These are phyloP conservation scores for Acanthamoeba sp. DNA, from an alignment of 208 protist species.

Conservation along the genomic window DNA sequence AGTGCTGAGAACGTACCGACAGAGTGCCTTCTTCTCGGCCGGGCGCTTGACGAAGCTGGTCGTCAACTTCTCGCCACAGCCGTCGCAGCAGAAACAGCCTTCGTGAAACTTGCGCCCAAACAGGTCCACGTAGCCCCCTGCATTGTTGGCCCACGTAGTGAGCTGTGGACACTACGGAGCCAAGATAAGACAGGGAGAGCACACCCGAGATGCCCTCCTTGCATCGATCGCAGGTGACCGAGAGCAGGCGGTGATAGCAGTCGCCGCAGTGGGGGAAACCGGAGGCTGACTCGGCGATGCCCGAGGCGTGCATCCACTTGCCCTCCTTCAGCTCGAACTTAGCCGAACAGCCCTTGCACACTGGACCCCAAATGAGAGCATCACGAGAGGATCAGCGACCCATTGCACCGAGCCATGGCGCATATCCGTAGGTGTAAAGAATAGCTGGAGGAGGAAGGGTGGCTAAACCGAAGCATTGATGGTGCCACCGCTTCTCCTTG, in stretches of 20 bases:
- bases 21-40: conserved; percentile 12
- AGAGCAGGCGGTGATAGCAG: background rate
- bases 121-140: background rate
- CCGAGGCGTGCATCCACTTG: conserved; percentile 28
- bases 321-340: conserved; percentile 40
- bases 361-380: too few relatives aligned
- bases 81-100: conserved; percentile 3
- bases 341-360: conserved; percentile 1
- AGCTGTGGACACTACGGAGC: background rate
- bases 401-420: too few relatives aligned
- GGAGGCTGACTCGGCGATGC: background rate
- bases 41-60: background rate
- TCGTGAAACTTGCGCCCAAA: conserved; percentile 6
- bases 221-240: background rate
- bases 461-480: conserved; percentile 10
- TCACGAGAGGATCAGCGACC: too few relatives aligned
- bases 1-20: background rate
- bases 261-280: conserved; percentile 14
- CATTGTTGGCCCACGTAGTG: background rate
- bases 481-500: conserved; percentile 25
- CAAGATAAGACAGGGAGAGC: background rate
- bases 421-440: too few relatives aligned
- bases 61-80: background rate
- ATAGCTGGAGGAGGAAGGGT: background rate
- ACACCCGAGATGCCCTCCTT: background rate